Evolutionary conservation across 225 moss, liverwort and hornwort genomes (phyloP).

Genomic region (Bryum argenteum): DNA sequence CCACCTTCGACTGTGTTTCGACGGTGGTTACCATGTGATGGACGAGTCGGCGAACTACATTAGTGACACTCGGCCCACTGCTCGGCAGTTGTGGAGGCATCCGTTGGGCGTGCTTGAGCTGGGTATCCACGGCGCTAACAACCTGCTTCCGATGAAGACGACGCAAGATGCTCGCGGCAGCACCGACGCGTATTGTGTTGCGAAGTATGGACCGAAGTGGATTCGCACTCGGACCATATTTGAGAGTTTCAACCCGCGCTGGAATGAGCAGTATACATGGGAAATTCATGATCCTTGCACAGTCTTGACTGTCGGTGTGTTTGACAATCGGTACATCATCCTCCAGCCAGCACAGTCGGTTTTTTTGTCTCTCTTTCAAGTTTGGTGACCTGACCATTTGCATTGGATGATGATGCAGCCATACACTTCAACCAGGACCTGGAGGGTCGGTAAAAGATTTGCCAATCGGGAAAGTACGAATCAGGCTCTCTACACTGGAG

Average conservation of each 20-base stretch:
- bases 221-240: slow-evolving; percentile 86
- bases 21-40: slow-evolving; percentile 94
- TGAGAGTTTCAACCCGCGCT: slow-evolving; percentile 75
- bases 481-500: slow-evolving; percentile 84
- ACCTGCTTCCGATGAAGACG: slow-evolving; percentile 75
- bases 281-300: slow-evolving; percentile 94
- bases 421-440: slow-evolving; percentile 49
- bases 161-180: slow-evolving; percentile 51
- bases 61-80: slow-evolving; percentile 80
- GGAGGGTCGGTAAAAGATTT: slow-evolving; percentile 64
- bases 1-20: slow-evolving; percentile 79
- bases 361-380: not conserved
- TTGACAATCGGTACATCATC: slow-evolving; percentile 58
- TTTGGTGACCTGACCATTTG: not conserved
- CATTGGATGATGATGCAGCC: slow-evolving; percentile 49
- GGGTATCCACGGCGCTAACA: slow-evolving; percentile 80
- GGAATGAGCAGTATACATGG: slow-evolving; percentile 99
- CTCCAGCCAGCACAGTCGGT: not conserved
- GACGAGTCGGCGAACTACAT: slow-evolving; percentile 82
- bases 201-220: slow-evolving; percentile 96
- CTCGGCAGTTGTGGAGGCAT: slow-evolving; percentile 81
- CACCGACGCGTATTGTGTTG: slow-evolving; percentile 80
- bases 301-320: slow-evolving; percentile 90
- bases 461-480: slow-evolving; percentile 84
- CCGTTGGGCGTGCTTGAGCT: slow-evolving; percentile 80